Evolutionary conservation across 2,329 filamentous ascomycete genomes (phyloP).

Genomic region (Xylaria sp.): DNA sequence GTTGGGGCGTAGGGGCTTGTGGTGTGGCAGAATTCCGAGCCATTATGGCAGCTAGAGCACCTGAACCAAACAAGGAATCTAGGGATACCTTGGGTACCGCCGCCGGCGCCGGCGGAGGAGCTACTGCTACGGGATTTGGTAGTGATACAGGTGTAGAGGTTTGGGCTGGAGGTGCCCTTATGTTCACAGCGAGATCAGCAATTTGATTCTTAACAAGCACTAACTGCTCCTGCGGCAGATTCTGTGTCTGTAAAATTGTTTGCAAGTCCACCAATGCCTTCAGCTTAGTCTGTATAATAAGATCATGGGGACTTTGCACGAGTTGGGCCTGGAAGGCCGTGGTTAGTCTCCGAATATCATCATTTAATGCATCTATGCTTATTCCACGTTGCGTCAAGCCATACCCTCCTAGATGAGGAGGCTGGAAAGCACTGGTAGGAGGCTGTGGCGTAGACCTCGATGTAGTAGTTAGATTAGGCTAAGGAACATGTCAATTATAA

Average conservation of each 20-base stretch:
- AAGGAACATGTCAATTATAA: conserved; percentile 23
- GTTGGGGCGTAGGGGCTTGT: conserved; percentile 54
- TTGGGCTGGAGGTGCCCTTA: conserved; percentile 56
- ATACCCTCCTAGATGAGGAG: conserved; percentile 48
- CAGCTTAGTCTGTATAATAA: conserved; percentile 76
- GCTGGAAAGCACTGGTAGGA: conserved; percentile 49
- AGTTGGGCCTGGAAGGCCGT: conserved; percentile 74
- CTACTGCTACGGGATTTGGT: conserved; percentile 45
- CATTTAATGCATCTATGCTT: conserved; percentile 77
- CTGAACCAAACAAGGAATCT: conserved; percentile 64
- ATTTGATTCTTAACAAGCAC: conserved; percentile 86
- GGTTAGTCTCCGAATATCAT: conserved; percentile 83
- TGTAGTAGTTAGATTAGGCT: conserved; percentile 34
- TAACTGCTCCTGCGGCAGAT: conserved; percentile 80
- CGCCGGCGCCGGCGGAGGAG: conserved; percentile 44
- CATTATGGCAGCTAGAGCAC: conserved; percentile 65
- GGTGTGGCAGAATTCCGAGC: conserved; percentile 58
- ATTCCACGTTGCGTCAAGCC: conserved; percentile 52
- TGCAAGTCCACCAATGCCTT: conserved; percentile 87
- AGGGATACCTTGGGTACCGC: conserved; percentile 54
- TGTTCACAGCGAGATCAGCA: conserved; percentile 72
- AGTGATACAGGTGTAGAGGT: conserved; percentile 48
- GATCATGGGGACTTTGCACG: conserved; percentile 76
- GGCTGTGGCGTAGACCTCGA: conserved; percentile 49
- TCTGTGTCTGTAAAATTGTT: conserved; percentile 76